Percentiles rank a stretch among this genome's conserved stretches.
Conservation (phyloP, 192 early-diverging fungal species). For the Coemansia sp. region DNA sequence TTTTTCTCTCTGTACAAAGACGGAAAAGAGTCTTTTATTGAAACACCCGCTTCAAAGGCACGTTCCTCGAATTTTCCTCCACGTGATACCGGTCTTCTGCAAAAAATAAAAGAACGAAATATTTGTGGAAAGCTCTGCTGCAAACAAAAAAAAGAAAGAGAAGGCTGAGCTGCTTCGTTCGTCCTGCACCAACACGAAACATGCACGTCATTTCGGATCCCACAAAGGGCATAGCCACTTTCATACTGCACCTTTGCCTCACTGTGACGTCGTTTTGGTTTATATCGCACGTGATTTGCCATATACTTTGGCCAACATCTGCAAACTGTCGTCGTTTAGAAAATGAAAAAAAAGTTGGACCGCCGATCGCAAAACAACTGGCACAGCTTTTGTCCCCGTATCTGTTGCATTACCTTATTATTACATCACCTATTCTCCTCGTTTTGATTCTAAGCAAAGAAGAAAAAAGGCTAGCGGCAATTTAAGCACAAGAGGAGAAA, state of each 20-base stretch:
- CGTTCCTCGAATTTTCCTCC: not conserved
- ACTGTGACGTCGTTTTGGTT: not conserved
- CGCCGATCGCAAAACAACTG: no score
- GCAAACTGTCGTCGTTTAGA: not conserved
- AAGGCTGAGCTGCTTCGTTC: no score
- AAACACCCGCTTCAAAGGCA: not conserved
- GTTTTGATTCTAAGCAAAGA: not conserved
- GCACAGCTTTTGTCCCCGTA: no score
- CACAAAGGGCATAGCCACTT: not conserved
- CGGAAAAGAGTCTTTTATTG: no score
- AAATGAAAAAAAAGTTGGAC: no score
- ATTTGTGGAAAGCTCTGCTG: not conserved
- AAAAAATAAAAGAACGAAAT: not conserved
- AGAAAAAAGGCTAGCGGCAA: not conserved
- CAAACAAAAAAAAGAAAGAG: constrained; percentile 1
- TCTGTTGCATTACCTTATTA: not conserved
- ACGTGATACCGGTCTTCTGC: not conserved
- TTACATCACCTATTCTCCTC: not conserved
- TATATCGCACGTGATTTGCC: not conserved
- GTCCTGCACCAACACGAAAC: not conserved
- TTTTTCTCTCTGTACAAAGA: not conserved
- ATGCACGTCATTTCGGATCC: not conserved
- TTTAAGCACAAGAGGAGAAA: constrained; percentile 8
- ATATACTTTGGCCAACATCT: not conserved
- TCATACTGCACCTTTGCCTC: not conserved